These are phyloP conservation scores for Begonia loranthoides DNA, from an alignment of 306 rosid genomes.

Conservation along the genomic window DNA sequence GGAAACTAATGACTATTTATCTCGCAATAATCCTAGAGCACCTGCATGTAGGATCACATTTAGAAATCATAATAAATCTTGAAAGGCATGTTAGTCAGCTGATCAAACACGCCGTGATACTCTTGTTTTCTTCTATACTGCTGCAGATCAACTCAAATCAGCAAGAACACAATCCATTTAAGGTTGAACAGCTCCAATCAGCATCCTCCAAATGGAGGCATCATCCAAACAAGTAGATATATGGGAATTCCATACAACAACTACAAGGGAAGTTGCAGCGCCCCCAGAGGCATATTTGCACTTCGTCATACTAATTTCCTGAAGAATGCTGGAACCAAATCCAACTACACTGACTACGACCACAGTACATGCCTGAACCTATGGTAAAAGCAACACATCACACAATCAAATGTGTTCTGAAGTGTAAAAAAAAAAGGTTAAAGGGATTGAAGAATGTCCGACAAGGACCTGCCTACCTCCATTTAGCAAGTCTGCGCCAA, in stretches of 20 bases:
- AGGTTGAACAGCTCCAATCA: constrained; percentile 71
- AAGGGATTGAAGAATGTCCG: constrained; percentile 18
- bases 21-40: constrained; percentile 27
- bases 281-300: constrained; percentile 38
- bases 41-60: constrained; percentile 58
- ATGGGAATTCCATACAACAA: constrained; percentile 45
- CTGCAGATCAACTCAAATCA: constrained; percentile 61
- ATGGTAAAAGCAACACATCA: constrained; percentile 69
- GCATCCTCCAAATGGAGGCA: constrained; percentile 39
- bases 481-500: constrained; percentile 21
- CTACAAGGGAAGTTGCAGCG: constrained; percentile 44
- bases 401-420: constrained; percentile 60
- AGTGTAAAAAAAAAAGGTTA: constrained; percentile 14
- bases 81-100: constrained; percentile 53
- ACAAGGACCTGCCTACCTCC: constrained; percentile 65
- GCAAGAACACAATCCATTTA: constrained; percentile 55
- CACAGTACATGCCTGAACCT: constrained; percentile 67
- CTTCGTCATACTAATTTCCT: constrained; percentile 52
- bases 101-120: constrained; percentile 53
- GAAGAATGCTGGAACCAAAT: constrained; percentile 58
- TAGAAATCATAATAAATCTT: constrained; percentile 37
- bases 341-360: constrained; percentile 54
- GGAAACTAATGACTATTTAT: constrained; percentile 23
- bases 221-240: constrained; percentile 51
- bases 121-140: constrained; percentile 63